Evolutionary conservation across 2,329 filamentous ascomycete genomes (phyloP).

Genomic region (Ascochyta clinopodiicola): DNA sequence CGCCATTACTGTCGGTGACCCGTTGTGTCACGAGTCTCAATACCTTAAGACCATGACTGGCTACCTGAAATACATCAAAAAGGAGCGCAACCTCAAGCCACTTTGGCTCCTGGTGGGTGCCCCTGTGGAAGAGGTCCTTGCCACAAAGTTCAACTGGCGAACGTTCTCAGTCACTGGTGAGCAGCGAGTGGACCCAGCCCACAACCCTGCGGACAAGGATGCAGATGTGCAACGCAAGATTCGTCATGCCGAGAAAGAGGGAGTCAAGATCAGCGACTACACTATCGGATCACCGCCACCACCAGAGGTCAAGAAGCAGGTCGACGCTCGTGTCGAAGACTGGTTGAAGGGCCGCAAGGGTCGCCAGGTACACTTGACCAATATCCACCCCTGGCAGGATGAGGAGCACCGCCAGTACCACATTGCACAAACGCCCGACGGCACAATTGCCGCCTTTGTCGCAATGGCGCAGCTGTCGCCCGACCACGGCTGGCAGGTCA

Average conservation of each 20-base stretch:
- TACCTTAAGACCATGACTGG: slow-evolving; percentile 74
- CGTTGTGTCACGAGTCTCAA: slow-evolving; percentile 80
- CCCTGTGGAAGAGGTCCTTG: slow-evolving; percentile 80
- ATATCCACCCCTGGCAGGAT: slow-evolving; percentile 89
- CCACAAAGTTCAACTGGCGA: slow-evolving; percentile 82
- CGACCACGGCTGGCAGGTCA: slow-evolving; percentile 87
- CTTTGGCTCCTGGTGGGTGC: slow-evolving; percentile 88
- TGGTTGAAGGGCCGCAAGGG: slow-evolving; percentile 85
- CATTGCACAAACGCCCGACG: slow-evolving; percentile 75
- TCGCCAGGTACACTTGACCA: slow-evolving; percentile 86
- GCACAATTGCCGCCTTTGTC: slow-evolving; percentile 77
- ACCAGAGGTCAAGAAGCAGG: slow-evolving; percentile 71
- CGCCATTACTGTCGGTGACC: slow-evolving; percentile 85
- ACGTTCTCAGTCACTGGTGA: slow-evolving; percentile 88
- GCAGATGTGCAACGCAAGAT: slow-evolving; percentile 75
- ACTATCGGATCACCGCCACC: slow-evolving; percentile 68
- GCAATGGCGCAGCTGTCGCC: slow-evolving; percentile 82
- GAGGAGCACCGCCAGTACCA: slow-evolving; percentile 84
- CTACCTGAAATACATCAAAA: slow-evolving; percentile 77
- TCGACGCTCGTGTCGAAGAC: slow-evolving; percentile 75
- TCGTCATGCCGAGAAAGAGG: slow-evolving; percentile 80
- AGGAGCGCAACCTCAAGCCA: slow-evolving; percentile 75
- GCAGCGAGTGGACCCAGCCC: slow-evolving; percentile 79
- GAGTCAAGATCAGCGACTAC: slow-evolving; percentile 79
- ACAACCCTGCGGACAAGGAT: slow-evolving; percentile 71